Evolutionary conservation across 2,329 filamentous ascomycete genomes (phyloP).

Genomic region (Emmonsiellopsis sp.): DNA sequence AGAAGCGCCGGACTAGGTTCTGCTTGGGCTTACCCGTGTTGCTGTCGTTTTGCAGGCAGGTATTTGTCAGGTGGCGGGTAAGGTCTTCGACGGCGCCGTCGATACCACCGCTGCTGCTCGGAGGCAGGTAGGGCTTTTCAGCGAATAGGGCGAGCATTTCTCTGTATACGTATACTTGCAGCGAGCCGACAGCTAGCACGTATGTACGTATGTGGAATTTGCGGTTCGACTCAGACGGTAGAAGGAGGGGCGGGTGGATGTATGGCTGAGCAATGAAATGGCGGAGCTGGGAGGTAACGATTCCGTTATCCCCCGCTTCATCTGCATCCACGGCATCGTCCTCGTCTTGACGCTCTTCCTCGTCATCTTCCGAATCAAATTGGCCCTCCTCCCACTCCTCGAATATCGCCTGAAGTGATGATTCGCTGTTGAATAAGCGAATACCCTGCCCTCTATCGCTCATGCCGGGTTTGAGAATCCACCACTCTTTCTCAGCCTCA

Average conservation of each 20-base stretch:
- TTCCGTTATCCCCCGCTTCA: constrained; percentile 37
- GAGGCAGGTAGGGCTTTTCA: constrained; percentile 59
- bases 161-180: constrained; percentile 77
- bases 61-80: constrained; percentile 82
- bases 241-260: constrained; percentile 75
- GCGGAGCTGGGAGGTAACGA: constrained; percentile 81
- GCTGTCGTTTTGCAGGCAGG: constrained; percentile 65
- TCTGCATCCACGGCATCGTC: constrained; percentile 22
- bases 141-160: constrained; percentile 93
- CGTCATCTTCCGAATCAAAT: constrained; percentile 54
- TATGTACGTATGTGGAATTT: constrained; percentile 97
- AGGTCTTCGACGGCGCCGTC: constrained; percentile 45
- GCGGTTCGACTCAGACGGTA: constrained; percentile 52
- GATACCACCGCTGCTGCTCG: constrained; percentile 24
- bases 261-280: constrained; percentile 97
- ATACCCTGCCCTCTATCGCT: constrained; percentile 94
- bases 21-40: constrained; percentile 38
- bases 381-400: constrained; percentile 74
- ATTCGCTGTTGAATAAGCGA: constrained; percentile 74
- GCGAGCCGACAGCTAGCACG: constrained; percentile 67
- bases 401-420: constrained; percentile 77
- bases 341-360: constrained; percentile 25
- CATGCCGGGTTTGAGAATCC: constrained; percentile 98
- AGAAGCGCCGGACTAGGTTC: constrained; percentile 66
- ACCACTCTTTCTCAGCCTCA: constrained; percentile 65